Evolutionary conservation across 2,329 filamentous ascomycete genomes (phyloP).

Genomic region (Chaetomiaceae sp.): DNA sequence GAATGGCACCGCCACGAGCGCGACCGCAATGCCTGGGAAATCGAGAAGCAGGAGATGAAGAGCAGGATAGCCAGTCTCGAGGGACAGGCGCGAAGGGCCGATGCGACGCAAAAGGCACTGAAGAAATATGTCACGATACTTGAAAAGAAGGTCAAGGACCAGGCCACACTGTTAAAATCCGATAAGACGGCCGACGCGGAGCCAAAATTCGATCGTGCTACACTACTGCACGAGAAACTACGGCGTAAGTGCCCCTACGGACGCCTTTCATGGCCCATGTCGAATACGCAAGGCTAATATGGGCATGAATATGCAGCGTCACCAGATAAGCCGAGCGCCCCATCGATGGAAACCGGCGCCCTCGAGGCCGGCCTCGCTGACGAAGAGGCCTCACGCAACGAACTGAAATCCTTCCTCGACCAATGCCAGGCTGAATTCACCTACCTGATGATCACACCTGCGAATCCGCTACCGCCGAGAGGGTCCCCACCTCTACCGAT

Average conservation of each 20-base stretch:
- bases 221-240: slow-evolving; percentile 54
- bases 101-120: slow-evolving; percentile 81
- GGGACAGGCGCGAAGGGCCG: slow-evolving; percentile 79
- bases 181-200: slow-evolving; percentile 40
- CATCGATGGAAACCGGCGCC: slow-evolving; percentile 44
- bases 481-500: slow-evolving; percentile 56
- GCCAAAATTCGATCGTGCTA: slow-evolving; percentile 45
- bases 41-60: slow-evolving; percentile 98
- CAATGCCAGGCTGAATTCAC: slow-evolving; percentile 63
- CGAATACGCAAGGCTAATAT: slow-evolving; percentile 13
- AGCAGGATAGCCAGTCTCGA: slow-evolving; percentile 92
- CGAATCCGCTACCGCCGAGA: slow-evolving; percentile 61
- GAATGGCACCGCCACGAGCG: slow-evolving; percentile 99
- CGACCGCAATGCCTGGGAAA: slow-evolving; percentile 97
- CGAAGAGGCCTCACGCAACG: slow-evolving; percentile 48
- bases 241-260: slow-evolving; percentile 42
- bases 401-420: slow-evolving; percentile 58
- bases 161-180: slow-evolving; percentile 66
- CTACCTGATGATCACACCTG: slow-evolving; percentile 63
- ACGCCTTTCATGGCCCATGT: neutral
- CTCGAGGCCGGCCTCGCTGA: slow-evolving; percentile 41
- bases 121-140: slow-evolving; percentile 88
- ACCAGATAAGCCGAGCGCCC: slow-evolving; percentile 39
- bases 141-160: slow-evolving; percentile 80
- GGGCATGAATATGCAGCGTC: slow-evolving; percentile 33